A percentile compares a stretch with the other conserved stretches of the same genome.
These are phyloP conservation scores for Candida coquimbonensis DNA, from an alignment of 805 yeast species.

Conservation along the genomic window DNA sequence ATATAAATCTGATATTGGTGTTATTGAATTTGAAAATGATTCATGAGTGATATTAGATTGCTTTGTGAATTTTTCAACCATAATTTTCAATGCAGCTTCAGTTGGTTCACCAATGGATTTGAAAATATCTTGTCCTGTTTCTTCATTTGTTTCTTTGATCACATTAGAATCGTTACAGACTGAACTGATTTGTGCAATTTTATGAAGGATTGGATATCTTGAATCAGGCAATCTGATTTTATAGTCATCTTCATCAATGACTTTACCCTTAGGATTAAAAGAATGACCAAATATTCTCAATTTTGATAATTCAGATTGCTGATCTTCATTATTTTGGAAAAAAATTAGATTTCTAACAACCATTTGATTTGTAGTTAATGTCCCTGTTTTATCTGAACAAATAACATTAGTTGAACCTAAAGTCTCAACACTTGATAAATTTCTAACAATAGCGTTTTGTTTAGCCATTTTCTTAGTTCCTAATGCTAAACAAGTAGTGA, in stretches of 20 bases:
- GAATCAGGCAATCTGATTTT: slow-evolving; percentile 28
- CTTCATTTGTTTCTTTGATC: slow-evolving; percentile 4
- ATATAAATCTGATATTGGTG: slow-evolving; percentile 23
- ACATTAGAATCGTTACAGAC: slow-evolving; percentile 33
- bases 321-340: slow-evolving; percentile 23
- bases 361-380: slow-evolving; percentile 48
- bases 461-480: slow-evolving; percentile 44
- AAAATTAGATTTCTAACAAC: slow-evolving; percentile 29
- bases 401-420: slow-evolving; percentile 48
- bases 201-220: slow-evolving; percentile 27
- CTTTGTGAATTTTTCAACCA: slow-evolving; percentile 25
- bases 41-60: slow-evolving; percentile 22
- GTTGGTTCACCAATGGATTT: slow-evolving; percentile 46
- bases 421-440: slow-evolving; percentile 47
- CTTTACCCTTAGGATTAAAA: slow-evolving; percentile 23
- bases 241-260: slow-evolving; percentile 20
- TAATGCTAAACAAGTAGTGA: slow-evolving; percentile 42
- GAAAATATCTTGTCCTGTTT: slow-evolving; percentile 26
- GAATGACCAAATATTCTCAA: slow-evolving; percentile 35
- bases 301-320: slow-evolving; percentile 12
- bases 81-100: slow-evolving; percentile 45
- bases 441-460: slow-evolving; percentile 40
- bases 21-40: slow-evolving; percentile 24
- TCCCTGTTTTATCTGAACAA: slow-evolving; percentile 40
- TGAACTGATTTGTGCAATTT: slow-evolving; percentile 24